Evolutionary conservation across 2,329 filamentous ascomycete species (phyloP), one percentile per base, ranked within the genome.

Genomic region (Colletotrichum filicis): DNA sequence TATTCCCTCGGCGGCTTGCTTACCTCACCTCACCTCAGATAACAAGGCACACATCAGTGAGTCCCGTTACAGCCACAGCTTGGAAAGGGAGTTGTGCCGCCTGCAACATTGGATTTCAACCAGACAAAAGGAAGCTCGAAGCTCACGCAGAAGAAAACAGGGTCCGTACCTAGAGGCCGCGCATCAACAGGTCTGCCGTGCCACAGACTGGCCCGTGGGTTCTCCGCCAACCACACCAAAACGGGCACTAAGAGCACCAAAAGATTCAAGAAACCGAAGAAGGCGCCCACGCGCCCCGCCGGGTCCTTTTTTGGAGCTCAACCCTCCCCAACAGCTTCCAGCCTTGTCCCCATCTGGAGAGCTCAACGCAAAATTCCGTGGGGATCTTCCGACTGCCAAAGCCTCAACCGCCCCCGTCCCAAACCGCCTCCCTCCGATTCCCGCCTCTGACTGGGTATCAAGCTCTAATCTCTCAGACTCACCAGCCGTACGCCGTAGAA

Each of bases 321-420:
- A 74, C 70, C 71, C 71, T 66, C 63, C 70, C 70, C 61, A 69
- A 70, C 66, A 66, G 71, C 73, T 74, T 49, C 70, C 66, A 68
- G 70, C 70, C 64, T 74, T 70, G 70, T 73, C 70, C 70, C 73
- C 69, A 72, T 72, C 53, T 68, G 69, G 69, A 63, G 72, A 74
- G 64, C 73, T 74, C 73, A 74, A 74, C 73, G 73, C 71, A 74
- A 74, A 73, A 74, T 66, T 66, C 73, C 66, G 73, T 74, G 73
- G 73, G 73, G 73, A 71, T 49, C n/a, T 57, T 71, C 66, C 73
- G 73, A 62, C 30, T 64, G 66, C 57, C 14, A 46, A 46, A 61
- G 49, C 58, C 66, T 68, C 66, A 66, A 66, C 64, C 64, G 61
- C 26, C n/a, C 22, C 11, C 59, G 24, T 30, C 14, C 19, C 37